These are phyloP conservation scores for Oryza nivara DNA, from an alignment of 176 grass and related monocot species.

Conservation along the genomic window DNA sequence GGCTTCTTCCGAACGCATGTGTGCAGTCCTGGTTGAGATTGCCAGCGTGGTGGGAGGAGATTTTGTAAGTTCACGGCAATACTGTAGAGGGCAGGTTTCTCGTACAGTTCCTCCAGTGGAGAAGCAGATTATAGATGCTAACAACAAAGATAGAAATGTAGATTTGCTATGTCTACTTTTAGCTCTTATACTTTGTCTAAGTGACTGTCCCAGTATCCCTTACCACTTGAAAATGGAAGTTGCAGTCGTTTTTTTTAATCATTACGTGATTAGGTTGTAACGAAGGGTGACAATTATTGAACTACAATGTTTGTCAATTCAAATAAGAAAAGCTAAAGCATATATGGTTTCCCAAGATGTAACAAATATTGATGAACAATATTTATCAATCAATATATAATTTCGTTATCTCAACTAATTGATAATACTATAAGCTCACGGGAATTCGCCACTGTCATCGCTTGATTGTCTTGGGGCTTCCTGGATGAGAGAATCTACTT, in stretches of 20 bases:
- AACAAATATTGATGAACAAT: too few relatives aligned
- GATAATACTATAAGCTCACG: not conserved
- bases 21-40: conserved; percentile 49
- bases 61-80: conserved; percentile 72
- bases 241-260: not conserved
- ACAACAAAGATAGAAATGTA: conserved; percentile 69
- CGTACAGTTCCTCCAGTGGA: conserved; percentile 48
- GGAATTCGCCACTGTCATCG: too few relatives aligned
- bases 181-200: conserved; percentile 39
- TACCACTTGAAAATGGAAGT: conserved; percentile 26
- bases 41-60: conserved; percentile 42
- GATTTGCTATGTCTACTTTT: conserved; percentile 57
- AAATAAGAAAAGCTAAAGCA: conserved; percentile 29
- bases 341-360: not conserved
- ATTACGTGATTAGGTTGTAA: conserved; percentile 31
- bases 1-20: conserved; percentile 32
- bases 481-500: too few relatives aligned
- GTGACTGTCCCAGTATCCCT: conserved; percentile 11
- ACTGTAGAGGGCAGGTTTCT: conserved; percentile 65
- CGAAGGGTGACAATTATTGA: conserved; percentile 24
- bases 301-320: conserved; percentile 24
- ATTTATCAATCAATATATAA: not conserved
- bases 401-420: not conserved
- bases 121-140: conserved; percentile 66
- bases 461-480: too few relatives aligned